Evolutionary conservation across 2,329 filamentous ascomycete genomes (phyloP).

Genomic region (Arthroderma uncinatum): DNA sequence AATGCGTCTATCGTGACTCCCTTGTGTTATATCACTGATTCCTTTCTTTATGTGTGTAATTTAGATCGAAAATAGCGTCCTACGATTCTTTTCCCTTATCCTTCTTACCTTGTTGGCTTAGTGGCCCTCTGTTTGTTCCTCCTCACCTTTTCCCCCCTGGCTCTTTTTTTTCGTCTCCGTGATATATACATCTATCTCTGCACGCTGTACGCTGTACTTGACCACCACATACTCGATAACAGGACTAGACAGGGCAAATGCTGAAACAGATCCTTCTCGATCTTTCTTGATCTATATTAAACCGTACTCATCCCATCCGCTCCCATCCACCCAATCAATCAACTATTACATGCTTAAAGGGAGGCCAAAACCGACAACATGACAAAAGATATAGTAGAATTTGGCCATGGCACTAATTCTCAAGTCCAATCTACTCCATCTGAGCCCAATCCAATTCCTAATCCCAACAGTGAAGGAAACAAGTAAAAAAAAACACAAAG

Average conservation of each 20-base stretch:
- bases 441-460: background rate
- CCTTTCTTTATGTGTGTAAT: constrained; percentile 4
- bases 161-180: background rate
- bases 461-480: background rate
- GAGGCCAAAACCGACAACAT: background rate
- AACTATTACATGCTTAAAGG: background rate
- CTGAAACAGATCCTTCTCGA: background rate
- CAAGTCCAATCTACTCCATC: background rate
- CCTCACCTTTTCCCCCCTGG: background rate
- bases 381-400: background rate
- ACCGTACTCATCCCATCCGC: background rate
- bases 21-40: constrained; percentile 3
- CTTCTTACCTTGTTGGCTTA: background rate
- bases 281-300: background rate
- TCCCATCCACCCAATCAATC: background rate
- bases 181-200: background rate
- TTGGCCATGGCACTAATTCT: background rate
- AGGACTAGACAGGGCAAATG: background rate
- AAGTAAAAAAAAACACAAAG: background rate
- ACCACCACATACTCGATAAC: background rate
- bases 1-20: background rate
- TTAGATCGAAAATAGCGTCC: constrained; percentile 4
- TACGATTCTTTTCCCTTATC: background rate
- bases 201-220: background rate
- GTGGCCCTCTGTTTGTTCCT: background rate